Evolutionary conservation across 1,139 yeast species (phyloP).

Genomic region (Hansenula anomala): DNA sequence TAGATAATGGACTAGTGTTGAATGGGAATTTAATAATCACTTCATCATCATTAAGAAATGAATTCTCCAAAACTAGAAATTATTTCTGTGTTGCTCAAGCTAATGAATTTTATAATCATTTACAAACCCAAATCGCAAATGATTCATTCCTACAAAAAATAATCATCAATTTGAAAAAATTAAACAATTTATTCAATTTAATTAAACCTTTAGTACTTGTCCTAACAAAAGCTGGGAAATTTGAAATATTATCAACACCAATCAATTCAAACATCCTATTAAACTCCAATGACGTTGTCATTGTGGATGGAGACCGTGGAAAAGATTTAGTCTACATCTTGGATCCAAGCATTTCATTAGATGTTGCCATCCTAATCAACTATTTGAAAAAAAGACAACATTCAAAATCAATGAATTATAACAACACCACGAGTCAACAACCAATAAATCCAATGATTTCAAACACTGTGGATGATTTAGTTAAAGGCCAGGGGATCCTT

Average conservation of each 20-base stretch:
- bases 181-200: constrained; percentile 20
- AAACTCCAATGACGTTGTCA: constrained; percentile 71
- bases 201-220: constrained; percentile 54
- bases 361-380: constrained; percentile 78
- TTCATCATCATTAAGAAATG: constrained; percentile 36
- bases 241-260: constrained; percentile 77
- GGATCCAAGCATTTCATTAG: constrained; percentile 59
- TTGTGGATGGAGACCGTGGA: constrained; percentile 98
- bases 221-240: constrained; percentile 80
- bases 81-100: constrained; percentile 44
- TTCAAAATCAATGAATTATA: constrained; percentile 65
- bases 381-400: constrained; percentile 75
- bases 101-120: constrained; percentile 25
- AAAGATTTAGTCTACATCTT: constrained; percentile 81
- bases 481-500: constrained; percentile 24
- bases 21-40: constrained; percentile 49
- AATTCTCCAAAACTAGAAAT: constrained; percentile 37
- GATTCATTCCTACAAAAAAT: constrained; percentile 14
- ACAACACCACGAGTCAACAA: background rate
- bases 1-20: constrained; percentile 54
- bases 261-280: constrained; percentile 48
- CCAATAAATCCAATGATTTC: background rate
- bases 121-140: constrained; percentile 7
- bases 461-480: constrained; percentile 18
- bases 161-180: constrained; percentile 20